Conservation (phyloP, 345 rosid species). For the Durio zibethinus region DNA sequence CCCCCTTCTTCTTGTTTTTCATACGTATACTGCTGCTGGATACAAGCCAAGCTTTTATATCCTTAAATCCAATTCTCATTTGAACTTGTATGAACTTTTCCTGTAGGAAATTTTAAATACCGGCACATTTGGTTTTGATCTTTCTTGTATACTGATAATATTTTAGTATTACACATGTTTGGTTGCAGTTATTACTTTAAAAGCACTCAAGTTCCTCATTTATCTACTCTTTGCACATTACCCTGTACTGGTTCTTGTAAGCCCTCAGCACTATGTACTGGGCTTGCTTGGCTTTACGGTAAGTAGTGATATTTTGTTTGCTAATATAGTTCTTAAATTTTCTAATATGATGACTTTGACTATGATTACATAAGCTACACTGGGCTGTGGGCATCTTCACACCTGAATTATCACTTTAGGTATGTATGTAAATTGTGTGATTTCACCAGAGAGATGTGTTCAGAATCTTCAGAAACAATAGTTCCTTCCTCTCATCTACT, state of each 20-base stretch:
- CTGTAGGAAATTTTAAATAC: slow-evolving; percentile 3
- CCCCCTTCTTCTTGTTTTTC: not conserved
- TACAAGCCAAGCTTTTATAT: not conserved
- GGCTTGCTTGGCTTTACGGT: not conserved
- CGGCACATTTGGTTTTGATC: not conserved
- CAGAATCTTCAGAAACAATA: not conserved
- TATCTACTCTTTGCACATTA: not conserved
- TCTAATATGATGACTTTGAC: not conserved
- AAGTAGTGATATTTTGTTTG: not conserved
- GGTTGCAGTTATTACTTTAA: not conserved
- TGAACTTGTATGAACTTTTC: not conserved
- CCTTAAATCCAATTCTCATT: not conserved
- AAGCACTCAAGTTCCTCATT: not conserved
- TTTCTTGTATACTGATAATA: not conserved
- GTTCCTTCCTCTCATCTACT: not conserved
- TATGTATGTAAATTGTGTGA: not conserved
- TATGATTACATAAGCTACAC: not conserved
- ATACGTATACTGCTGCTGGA: not conserved
- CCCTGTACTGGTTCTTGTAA: not conserved
- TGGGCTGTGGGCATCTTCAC: not conserved
- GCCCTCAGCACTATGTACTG: not conserved
- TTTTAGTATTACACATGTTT: not conserved
- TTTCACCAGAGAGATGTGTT: not conserved
- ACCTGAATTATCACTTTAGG: not conserved
- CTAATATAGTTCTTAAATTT: not conserved